Evolutionary conservation across 1,139 yeast genomes (phyloP).

Genomic region (Yamadazyma taylorii): DNA sequence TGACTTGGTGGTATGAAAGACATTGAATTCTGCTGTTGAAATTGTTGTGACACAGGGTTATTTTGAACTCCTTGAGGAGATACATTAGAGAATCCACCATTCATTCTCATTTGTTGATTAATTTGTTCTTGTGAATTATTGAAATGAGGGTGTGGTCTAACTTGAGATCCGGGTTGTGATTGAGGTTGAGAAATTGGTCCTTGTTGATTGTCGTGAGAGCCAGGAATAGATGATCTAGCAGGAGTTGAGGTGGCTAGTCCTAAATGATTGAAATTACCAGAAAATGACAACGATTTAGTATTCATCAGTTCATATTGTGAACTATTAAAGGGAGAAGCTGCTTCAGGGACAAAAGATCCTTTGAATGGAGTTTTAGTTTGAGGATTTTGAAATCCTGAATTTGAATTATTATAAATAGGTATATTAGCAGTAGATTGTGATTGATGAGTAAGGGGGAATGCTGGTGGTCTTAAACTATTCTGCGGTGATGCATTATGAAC

Average conservation of each 20-base stretch:
- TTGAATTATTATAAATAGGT: constrained; percentile 7
- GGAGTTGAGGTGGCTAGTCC: constrained; percentile 20
- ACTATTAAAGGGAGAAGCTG: constrained; percentile 14
- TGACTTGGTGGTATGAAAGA: constrained; percentile 6
- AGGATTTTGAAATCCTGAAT: background rate
- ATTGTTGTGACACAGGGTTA: background rate
- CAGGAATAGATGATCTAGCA: constrained; percentile 8
- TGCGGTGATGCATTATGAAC: background rate
- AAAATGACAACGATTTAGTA: constrained; percentile 6
- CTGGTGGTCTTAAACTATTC: background rate
- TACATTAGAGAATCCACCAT: background rate
- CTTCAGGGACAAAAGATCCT: constrained; percentile 13
- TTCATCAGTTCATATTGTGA: constrained; percentile 8
- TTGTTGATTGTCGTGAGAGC: background rate
- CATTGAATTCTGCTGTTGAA: background rate
- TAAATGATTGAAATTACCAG: constrained; percentile 8
- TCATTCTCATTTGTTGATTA: constrained; percentile 1
- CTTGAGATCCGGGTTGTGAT: background rate
- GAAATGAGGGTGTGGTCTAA: constrained; percentile 3
- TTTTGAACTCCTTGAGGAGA: constrained; percentile 1
- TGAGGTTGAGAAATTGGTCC: background rate
- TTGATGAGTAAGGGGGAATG: constrained; percentile 8
- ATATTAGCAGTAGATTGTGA: constrained; percentile 15
- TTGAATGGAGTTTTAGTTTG: constrained; percentile 1
- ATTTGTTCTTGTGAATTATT: background rate